Conservation (phyloP, 2,329 filamentous ascomycete species). For the Exophiala aquamarina region DNA sequence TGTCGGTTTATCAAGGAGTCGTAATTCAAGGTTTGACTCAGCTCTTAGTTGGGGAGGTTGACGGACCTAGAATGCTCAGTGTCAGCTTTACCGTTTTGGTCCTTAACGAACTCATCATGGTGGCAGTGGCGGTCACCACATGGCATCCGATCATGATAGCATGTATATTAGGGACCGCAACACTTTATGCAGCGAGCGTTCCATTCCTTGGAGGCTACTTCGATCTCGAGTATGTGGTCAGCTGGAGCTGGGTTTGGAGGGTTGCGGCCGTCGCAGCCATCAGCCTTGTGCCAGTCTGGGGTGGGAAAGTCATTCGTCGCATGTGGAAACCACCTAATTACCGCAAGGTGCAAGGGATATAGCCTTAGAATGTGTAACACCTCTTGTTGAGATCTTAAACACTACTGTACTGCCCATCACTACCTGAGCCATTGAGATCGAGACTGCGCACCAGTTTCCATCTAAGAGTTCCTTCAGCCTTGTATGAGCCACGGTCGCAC, state of each 20-base stretch:
- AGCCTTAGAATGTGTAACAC: constrained; percentile 3
- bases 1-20: constrained; percentile 91
- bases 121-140: constrained; percentile 91
- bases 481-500: too few species aligned
- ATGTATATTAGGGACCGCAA: constrained; percentile 76
- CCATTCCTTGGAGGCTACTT: constrained; percentile 91
- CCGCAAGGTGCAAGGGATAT: constrained; percentile 69
- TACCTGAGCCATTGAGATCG: too few species aligned
- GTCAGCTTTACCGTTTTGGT: constrained; percentile 91
- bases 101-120: constrained; percentile 95
- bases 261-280: constrained; percentile 77
- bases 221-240: constrained; percentile 76
- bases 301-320: constrained; percentile 78
- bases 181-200: constrained; percentile 76
- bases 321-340: constrained; percentile 91
- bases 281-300: constrained; percentile 82
- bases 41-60: constrained; percentile 74
- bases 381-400: too few species aligned
- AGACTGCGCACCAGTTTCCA: too few species aligned
- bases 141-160: constrained; percentile 95
- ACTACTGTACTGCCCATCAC: too few species aligned
- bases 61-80: constrained; percentile 71
- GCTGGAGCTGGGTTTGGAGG: constrained; percentile 83
- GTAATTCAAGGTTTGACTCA: constrained; percentile 95
- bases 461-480: too few species aligned